Evolutionary conservation across 192 early-diverging fungal species (phyloP).

Genomic region (Entrophospora sp.): DNA sequence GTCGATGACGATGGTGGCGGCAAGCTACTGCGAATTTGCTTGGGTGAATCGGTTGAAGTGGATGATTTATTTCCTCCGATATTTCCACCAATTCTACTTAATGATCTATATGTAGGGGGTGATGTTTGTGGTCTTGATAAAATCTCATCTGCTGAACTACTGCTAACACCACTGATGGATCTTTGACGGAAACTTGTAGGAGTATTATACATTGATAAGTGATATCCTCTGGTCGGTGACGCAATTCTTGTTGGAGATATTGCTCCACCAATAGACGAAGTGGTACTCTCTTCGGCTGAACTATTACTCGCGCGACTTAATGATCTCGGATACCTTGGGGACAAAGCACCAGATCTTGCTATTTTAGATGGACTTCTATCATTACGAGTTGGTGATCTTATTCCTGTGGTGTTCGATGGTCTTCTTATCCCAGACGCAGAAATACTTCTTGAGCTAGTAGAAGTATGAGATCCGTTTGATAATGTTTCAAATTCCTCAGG

Average conservation of each 20-base stretch:
- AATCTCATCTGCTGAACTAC: slow-evolving; percentile 12
- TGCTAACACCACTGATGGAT: slow-evolving; percentile 8
- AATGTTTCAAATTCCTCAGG: slow-evolving; percentile 18
- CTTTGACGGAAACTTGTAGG: neutral
- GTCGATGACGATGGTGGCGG: neutral
- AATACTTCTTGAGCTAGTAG: slow-evolving; percentile 8
- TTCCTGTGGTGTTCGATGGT: neutral
- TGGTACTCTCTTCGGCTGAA: slow-evolving; percentile 20
- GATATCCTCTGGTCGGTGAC: neutral
- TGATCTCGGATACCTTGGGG: neutral
- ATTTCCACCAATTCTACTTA: neutral
- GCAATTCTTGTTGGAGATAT: slow-evolving; percentile 6
- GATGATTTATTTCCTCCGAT: neutral
- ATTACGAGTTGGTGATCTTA: slow-evolving; percentile 9
- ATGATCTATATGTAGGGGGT: neutral
- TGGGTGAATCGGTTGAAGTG: neutral
- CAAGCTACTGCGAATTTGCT: neutral
- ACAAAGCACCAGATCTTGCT: neutral
- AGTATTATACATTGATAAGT: neutral
- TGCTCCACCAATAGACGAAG: slow-evolving; percentile 4
- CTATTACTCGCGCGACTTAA: slow-evolving; percentile 11
- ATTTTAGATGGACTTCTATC: slow-evolving; percentile 7
- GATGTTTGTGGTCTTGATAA: neutral
- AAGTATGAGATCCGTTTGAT: slow-evolving; percentile 20
- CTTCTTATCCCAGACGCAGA: neutral